A percentile compares a stretch with the other conserved stretches of the same genome.
phyloP scores from a whole-genome alignment of 352 stramenopile species.

The Phytophthora citricola region DNA sequence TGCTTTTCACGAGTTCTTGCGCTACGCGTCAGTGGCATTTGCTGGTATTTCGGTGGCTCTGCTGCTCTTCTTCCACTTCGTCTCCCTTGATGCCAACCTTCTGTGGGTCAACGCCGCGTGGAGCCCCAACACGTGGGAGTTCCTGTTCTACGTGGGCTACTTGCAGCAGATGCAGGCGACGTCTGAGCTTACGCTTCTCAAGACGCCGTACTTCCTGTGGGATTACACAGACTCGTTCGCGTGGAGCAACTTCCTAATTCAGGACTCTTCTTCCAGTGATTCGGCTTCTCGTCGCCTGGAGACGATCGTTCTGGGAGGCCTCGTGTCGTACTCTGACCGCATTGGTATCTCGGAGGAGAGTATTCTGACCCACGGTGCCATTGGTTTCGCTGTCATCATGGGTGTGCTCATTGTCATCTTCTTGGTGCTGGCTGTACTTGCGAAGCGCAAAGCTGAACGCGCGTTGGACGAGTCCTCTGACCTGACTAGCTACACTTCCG shows the following conservation, averaged over 20 bases:
- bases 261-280: conserved; percentile 24
- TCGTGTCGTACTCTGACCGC: conserved; percentile 66
- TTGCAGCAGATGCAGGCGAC: conserved; percentile 73
- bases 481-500: conserved; percentile 43
- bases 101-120: conserved; percentile 53
- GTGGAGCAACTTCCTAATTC: conserved; percentile 73
- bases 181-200: conserved; percentile 66
- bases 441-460: conserved; percentile 60
- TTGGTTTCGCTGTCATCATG: conserved; percentile 58
- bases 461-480: conserved; percentile 47
- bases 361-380: conserved; percentile 44
- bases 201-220: conserved; percentile 73
- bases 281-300: conserved; percentile 51
- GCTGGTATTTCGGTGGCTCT: conserved; percentile 71
- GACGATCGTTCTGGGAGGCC: conserved; percentile 58
- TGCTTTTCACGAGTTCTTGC: conserved; percentile 65
- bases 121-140: conserved; percentile 83
- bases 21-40: conserved; percentile 61
- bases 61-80: conserved; percentile 67
- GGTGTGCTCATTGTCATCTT: conserved; percentile 55
- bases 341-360: conserved; percentile 56
- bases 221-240: conserved; percentile 76
- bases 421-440: conserved; percentile 53
- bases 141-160: conserved; percentile 70
- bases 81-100: conserved; percentile 55